Evolutionary conservation across 352 stramenopile species (phyloP), one percentile per base, ranked within the genome.

Genomic region (Pythium phragmiticola): DNA sequence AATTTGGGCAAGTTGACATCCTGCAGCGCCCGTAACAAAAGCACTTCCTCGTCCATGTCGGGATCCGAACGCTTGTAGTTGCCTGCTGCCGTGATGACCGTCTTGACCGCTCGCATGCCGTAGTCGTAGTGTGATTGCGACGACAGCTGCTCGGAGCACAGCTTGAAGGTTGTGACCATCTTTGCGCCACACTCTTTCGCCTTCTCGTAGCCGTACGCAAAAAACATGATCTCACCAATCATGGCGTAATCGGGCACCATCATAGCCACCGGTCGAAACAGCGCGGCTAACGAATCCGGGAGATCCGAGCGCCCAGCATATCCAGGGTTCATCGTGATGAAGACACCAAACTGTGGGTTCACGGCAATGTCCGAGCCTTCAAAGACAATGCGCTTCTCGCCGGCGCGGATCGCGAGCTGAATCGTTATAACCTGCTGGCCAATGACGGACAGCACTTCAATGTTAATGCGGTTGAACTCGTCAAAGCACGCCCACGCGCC

Each of bases 1-100:
- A 98, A 98, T 57, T 98, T 98, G 0, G 95, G 90, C 37, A 98
- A 72, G 65, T 98, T 98, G 13, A 98, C 95, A 60, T 98, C 95
- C 59, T 98, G 96, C 41, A 98, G 87, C 2, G 93, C 90, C 11
- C 93, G 78, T 14, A 98, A 65, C 17, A 98, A 73, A 9, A 98
- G 70, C 2, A 98, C 87, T 36, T 98, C 92, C 63, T 98, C 95
- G 34, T 95, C 81, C 70, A 98, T 94, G 21, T 98, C 84, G 3
- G 86, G 88, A 50, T 97, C 89, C 7, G 91, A 86, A 13, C 93
- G 87, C 66, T 98, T 98, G 37, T 92, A 69, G 65, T 96, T 93
- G 12, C 89, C 88, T 14, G 89, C 88, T 19, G 88, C 87, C 0
- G 84, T 94, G 58, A 97, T 94, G 13, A 96, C 88, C 1, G 87